Conservation (phyloP, 495 filamentous ascomycete species). For the Aspergillus campestris region DNA sequence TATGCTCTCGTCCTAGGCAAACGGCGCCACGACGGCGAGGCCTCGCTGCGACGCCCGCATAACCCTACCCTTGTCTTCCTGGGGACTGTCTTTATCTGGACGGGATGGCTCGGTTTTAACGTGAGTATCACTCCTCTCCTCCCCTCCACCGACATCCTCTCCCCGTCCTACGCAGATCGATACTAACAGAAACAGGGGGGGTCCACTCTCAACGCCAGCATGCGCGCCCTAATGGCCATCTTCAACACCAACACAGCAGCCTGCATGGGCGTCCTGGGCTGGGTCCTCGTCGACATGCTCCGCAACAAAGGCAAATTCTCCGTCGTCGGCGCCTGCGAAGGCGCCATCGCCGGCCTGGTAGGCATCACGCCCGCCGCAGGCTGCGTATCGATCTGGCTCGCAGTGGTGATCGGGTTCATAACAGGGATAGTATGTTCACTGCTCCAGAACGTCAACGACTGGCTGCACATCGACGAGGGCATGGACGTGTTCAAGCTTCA, state of each 20-base stretch:
- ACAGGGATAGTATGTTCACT: constrained; percentile 44
- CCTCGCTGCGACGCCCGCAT: constrained; percentile 40
- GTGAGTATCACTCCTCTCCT: constrained; percentile 10
- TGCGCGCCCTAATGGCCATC: constrained; percentile 49
- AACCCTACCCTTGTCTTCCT: constrained; percentile 50
- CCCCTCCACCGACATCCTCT: not conserved
- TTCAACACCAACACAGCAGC: constrained; percentile 58
- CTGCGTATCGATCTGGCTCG: constrained; percentile 49
- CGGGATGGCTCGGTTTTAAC: constrained; percentile 56
- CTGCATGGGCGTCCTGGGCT: constrained; percentile 48
- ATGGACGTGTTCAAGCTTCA: constrained; percentile 59
- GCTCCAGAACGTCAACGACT: constrained; percentile 46
- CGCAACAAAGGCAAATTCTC: constrained; percentile 45
- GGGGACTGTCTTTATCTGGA: constrained; percentile 52
- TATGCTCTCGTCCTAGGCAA: constrained; percentile 50
- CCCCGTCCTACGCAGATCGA: not conserved
- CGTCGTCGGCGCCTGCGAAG: constrained; percentile 53
- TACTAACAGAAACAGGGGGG: constrained; percentile 33
- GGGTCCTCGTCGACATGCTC: constrained; percentile 51
- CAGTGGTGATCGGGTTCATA: constrained; percentile 51
- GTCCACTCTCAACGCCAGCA: constrained; percentile 45
- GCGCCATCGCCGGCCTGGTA: constrained; percentile 56
- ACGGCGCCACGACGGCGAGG: constrained; percentile 36
- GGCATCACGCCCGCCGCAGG: constrained; percentile 58
- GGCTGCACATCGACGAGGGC: constrained; percentile 51